These are phyloP conservation scores for Scleroderma citrinum DNA, from an alignment of 768 basidiomycete genomes.

Conservation along the genomic window DNA sequence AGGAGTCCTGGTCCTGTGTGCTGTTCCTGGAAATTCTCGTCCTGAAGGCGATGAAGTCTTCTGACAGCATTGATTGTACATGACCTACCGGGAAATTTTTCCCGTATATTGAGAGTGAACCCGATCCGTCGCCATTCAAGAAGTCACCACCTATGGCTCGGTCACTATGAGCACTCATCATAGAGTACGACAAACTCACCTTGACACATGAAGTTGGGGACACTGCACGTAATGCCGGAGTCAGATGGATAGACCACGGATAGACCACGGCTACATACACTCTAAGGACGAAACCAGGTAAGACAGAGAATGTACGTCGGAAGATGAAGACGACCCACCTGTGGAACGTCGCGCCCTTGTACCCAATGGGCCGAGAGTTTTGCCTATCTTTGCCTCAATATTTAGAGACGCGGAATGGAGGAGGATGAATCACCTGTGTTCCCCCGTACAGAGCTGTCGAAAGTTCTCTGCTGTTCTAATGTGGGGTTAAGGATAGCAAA, in stretches of 20 bases:
- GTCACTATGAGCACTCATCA: no score
- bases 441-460: conserved; percentile 95
- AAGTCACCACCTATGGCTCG: conserved; percentile 78
- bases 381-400: conserved; percentile 15
- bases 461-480: conserved; percentile 95
- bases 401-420: conserved; percentile 2
- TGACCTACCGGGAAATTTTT: conserved; percentile 78
- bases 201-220: conserved; percentile 96
- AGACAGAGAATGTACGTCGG: conserved; percentile 1
- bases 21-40: conserved; percentile 92
- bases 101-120: conserved; percentile 95
- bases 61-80: neutral
- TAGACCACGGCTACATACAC: conserved; percentile 46
- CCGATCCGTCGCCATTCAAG: conserved; percentile 90
- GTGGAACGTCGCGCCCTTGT: conserved; percentile 89
- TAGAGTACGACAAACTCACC: conserved; percentile 33
- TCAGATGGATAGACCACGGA: conserved; percentile 10
- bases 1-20: conserved; percentile 82
- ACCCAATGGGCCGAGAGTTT: conserved; percentile 83
- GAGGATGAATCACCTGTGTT: conserved; percentile 60
- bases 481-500: conserved; percentile 2
- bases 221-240: conserved; percentile 34
- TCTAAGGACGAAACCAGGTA: conserved; percentile 34
- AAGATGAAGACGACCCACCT: conserved; percentile 47
- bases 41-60: conserved; percentile 37